phyloP scores from a whole-genome alignment of 306 rosid species.

The Nissolia schottii region DNA sequence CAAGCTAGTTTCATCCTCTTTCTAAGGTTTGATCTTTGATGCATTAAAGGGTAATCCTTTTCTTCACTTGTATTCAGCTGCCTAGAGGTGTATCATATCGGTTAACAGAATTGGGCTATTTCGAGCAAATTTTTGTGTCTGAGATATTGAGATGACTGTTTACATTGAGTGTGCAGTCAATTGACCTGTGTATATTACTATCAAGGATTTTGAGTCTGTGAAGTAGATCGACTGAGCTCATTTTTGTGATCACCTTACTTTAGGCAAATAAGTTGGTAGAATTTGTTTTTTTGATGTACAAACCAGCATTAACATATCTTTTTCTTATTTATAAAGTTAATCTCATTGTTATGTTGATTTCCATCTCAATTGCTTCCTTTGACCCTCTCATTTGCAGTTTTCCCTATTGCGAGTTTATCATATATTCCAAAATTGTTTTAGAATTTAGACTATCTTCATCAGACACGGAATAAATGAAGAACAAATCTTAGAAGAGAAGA shows the following conservation, averaged over 20 bases:
- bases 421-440: not conserved
- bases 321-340: not conserved
- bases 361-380: not conserved
- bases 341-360: slow-evolving; percentile 2
- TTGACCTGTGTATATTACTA: not conserved
- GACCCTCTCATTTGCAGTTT: not conserved
- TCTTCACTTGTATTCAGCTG: not conserved
- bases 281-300: not conserved
- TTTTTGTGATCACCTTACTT: not conserved
- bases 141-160: not conserved
- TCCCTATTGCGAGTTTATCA: not conserved
- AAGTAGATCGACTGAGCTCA: not conserved
- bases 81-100: not conserved
- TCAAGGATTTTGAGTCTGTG: not conserved
- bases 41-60: not conserved
- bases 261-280: not conserved
- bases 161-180: not conserved
- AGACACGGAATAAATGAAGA: not conserved
- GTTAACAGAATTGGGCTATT: not conserved
- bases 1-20: slow-evolving; percentile 40
- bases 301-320: not conserved
- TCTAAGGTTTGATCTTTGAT: not conserved
- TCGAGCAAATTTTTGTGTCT: not conserved
- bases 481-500: too few relatives aligned
- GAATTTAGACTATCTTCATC: not conserved